Conservation (phyloP, 805 yeast species). For the Pichia cabralensis region DNA sequence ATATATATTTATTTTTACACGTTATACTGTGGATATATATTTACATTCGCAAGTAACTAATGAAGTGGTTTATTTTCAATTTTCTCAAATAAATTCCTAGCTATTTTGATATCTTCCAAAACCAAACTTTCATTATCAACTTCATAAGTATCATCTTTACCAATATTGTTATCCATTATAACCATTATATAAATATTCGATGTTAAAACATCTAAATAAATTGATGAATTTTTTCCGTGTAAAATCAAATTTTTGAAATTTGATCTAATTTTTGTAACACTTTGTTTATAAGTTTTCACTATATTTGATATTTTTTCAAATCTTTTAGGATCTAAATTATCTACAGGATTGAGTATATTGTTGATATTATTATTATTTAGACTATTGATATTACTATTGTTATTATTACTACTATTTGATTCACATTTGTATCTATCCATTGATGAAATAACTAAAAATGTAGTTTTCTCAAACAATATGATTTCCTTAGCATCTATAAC, state of each 20-base stretch:
- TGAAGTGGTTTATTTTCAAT: constrained; percentile 15
- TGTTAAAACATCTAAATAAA: constrained; percentile 27
- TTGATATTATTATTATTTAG: neutral
- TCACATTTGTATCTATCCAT: constrained; percentile 27
- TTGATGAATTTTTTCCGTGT: constrained; percentile 37
- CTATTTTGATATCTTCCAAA: constrained; percentile 27
- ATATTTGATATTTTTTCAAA: constrained; percentile 91
- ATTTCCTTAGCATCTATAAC: constrained; percentile 82
- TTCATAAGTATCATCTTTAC: constrained; percentile 11
- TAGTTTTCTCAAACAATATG: constrained; percentile 84
- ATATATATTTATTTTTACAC: too few relatives aligned
- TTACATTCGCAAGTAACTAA: too few relatives aligned
- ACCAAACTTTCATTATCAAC: constrained; percentile 27
- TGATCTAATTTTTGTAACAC: constrained; percentile 77
- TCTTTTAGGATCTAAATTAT: constrained; percentile 70
- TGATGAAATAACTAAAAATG: constrained; percentile 72
- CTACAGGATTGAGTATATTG: constrained; percentile 4
- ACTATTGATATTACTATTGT: neutral
- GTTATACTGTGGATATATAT: too few relatives aligned
- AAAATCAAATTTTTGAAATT: constrained; percentile 71
- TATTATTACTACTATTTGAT: constrained; percentile 2
- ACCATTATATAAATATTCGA: constrained; percentile 30
- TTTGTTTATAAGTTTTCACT: constrained; percentile 88
- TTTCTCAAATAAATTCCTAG: constrained; percentile 25
- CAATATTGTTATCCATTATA: constrained; percentile 21